Evolutionary conservation across 768 basidiomycete species (phyloP), one percentile per base, ranked within the genome.

Genomic region (Coprinopsis cinerea): DNA sequence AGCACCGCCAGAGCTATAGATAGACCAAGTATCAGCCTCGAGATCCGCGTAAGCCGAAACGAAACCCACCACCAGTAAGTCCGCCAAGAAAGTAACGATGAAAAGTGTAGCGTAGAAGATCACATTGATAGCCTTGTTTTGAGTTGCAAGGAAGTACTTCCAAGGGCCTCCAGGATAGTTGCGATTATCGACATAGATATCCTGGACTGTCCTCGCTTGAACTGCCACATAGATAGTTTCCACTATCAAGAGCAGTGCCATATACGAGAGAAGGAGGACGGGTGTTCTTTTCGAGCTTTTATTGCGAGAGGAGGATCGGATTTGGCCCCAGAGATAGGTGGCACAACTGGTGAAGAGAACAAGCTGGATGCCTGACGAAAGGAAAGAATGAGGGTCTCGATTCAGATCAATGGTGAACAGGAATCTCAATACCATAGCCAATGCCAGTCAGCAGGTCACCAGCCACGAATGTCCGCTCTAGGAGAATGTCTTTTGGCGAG

Each of bases 91-190:
- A 40, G 72, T 72, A 32, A 71, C 55, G 6, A 72, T 55, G 53
- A 74, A 72, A 14, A 72, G 61, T 0, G 65, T 66, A 4, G 66
- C 64, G 46, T 67, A 63, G 57, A 71, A 72, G 30, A 70, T 61
- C 14, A 68, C 69, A 47, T 74, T 70, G 51, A 71, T 63, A 0
- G 67, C 59, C 11, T 68, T 62, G 44, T 68, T 57, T 55, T 69
- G 69, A 1, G 69, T 67, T 20, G 56, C 63, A 15, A 72, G 57
- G 58, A 74, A 71, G 57, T 69, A 73, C 32, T 47, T 46, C 71
- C 71, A 71, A 11, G 73, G 72, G 1, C 72, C 72, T 20, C 60
- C 66, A 35, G 69, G 66, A 48, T 62, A 69, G 44, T 67, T 67
- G 18, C 67, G 61, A 47, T 72, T 69, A 53, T 70, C 65, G 30